Base-by-base conservation (phyloP, 768 basidiomycete genomes). In the Psilocybe subaeruginosa region DNA sequence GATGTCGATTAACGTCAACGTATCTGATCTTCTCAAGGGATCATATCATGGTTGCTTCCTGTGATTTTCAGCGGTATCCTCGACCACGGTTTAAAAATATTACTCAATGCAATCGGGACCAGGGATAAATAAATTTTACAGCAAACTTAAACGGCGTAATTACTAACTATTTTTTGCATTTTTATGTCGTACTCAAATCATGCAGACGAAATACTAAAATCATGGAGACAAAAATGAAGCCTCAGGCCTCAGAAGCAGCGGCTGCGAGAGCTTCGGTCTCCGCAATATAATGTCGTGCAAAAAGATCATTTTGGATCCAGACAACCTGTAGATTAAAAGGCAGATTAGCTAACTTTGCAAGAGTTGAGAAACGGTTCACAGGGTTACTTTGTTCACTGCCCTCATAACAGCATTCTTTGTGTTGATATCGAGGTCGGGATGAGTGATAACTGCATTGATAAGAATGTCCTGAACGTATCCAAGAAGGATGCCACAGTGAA, bases 271-370 rank as follows among this genome's bases (percentile, higher is more conserved):
- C 27, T 29, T 29, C 46, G 11, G 64, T 63, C 46, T 78, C 75
- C 9, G 74, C 60, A 49, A 80, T 73, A 58, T 81, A 81, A 61
- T 81, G 78, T 6, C 78, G 73, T 3, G 78, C 73, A 58, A 81
- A 81, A 12, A 80, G 73, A 58, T 81, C 80, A 37, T 82, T 83
- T 67, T 83, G 82, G 19, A 82, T 78, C 82, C 81, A 81, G 17
- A 82, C 64, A 19, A 82, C 69, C 80, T 81, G 27, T 7, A 35
- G 33, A 35, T 7, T 35, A 7, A 35, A n/a, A 57, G 14, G 37
- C 33, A 17, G 30, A 19, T 33, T 11, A 33, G 2, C 2, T 35
- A 43, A 5, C 5, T 49, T 23, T 33, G 47, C 23, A 49, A 31
- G 17, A 48, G 31, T 2, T 6, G 33, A 35, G 11, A 35, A 35